These are phyloP conservation scores for Nemania sp. DNA, from an alignment of 2,329 filamentous ascomycete species.

Conservation along the genomic window DNA sequence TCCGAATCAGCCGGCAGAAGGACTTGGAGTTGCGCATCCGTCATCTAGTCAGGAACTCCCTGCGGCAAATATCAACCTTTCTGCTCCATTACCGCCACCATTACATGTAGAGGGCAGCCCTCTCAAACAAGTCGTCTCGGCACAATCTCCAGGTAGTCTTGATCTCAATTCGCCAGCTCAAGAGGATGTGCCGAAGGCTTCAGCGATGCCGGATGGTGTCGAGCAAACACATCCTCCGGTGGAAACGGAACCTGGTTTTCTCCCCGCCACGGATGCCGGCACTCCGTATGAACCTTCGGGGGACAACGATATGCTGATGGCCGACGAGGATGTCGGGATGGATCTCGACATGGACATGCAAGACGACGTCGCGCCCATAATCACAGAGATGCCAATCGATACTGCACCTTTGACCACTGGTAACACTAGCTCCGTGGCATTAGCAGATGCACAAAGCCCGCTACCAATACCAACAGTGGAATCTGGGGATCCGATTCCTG, in stretches of 20 bases:
- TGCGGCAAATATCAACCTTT: constrained; percentile 2
- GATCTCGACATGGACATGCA: constrained; percentile 20
- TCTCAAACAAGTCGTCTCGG: constrained; percentile 27
- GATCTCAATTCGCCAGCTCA: constrained; percentile 1
- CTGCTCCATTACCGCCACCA: constrained; percentile 13
- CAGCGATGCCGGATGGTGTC: background rate
- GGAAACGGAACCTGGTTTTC: constrained; percentile 27
- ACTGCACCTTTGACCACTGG: background rate
- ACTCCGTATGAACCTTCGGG: background rate
- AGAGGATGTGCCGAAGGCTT: background rate
- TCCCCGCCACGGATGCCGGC: background rate
- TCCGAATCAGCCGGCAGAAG: constrained; percentile 33
- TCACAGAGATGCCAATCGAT: constrained; percentile 3
- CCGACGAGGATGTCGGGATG: background rate
- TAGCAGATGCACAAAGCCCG: background rate
- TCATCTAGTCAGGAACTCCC: constrained; percentile 24
- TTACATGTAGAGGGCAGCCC: constrained; percentile 28
- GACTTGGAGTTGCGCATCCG: constrained; percentile 26
- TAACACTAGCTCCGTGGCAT: background rate
- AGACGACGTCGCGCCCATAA: constrained; percentile 9
- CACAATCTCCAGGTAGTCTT: constrained; percentile 18
- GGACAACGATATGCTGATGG: background rate
- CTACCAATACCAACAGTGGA: constrained; percentile 25
- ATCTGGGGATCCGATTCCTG: background rate
- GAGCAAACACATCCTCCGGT: constrained; percentile 2